These are phyloP conservation scores for Azolla pinnata DNA, from an alignment of 75 land plant species.

Conservation along the genomic window DNA sequence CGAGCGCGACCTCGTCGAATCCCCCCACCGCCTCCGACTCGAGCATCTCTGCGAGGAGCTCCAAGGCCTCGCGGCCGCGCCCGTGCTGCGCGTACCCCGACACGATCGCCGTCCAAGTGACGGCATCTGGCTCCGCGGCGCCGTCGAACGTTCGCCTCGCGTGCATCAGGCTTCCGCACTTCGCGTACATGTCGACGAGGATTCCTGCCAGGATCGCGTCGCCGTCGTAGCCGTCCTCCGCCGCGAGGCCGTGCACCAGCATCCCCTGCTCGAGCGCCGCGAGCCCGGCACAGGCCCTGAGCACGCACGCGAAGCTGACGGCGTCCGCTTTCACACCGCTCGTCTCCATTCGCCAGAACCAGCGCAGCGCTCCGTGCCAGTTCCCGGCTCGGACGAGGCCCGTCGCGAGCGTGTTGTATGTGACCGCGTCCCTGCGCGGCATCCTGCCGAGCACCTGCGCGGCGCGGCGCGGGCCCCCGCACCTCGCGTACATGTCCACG, in stretches of 20 bases:
- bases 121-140: slow-evolving; percentile 29
- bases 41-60: slow-evolving; percentile 56
- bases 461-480: slow-evolving; percentile 20
- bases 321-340: not conserved
- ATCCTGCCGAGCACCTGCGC: slow-evolving; percentile 22
- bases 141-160: slow-evolving; percentile 32
- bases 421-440: slow-evolving; percentile 19
- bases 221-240: slow-evolving; percentile 29
- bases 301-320: slow-evolving; percentile 26
- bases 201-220: slow-evolving; percentile 39
- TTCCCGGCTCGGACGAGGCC: slow-evolving; percentile 11
- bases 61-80: slow-evolving; percentile 28
- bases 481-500: slow-evolving; percentile 19
- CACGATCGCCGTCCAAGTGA: slow-evolving; percentile 59
- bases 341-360: not conserved
- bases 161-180: slow-evolving; percentile 42
- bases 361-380: not conserved
- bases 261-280: slow-evolving; percentile 41
- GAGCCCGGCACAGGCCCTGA: slow-evolving; percentile 44
- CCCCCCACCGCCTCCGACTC: slow-evolving; percentile 25
- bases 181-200: slow-evolving; percentile 52
- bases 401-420: slow-evolving; percentile 34
- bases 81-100: slow-evolving; percentile 52
- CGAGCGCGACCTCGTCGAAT: slow-evolving; percentile 32
- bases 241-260: slow-evolving; percentile 31